Evolutionary conservation across 192 early-diverging fungal genomes (phyloP).

Genomic region (Kickxella alabastrina): DNA sequence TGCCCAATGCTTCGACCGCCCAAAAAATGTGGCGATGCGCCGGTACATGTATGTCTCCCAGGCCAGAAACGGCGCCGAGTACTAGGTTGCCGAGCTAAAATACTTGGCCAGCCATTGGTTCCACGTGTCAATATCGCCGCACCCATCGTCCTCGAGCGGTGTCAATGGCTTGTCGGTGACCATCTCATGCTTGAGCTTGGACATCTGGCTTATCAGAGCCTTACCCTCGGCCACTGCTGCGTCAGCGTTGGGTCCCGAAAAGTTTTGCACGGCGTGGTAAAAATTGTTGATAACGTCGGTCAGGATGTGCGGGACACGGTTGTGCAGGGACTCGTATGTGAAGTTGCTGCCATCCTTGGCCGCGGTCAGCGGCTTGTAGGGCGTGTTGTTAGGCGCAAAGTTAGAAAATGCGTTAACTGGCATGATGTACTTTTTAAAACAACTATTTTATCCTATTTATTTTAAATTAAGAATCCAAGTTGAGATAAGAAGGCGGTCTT

Average conservation of each 20-base stretch:
- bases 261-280: constrained; percentile 52
- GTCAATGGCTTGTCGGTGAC: constrained; percentile 56
- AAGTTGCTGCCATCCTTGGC: constrained; percentile 65
- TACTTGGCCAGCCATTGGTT: constrained; percentile 56
- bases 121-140: constrained; percentile 62
- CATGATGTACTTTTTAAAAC: no score
- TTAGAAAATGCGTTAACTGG: no score
- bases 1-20: constrained; percentile 55
- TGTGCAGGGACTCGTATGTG: constrained; percentile 70
- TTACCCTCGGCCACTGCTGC: constrained; percentile 60
- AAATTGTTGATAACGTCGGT: constrained; percentile 74
- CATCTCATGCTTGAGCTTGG: constrained; percentile 71
- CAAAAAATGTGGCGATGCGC: constrained; percentile 61
- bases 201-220: constrained; percentile 60
- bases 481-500: no score
- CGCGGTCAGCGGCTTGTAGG: constrained; percentile 60
- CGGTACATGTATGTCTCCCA: constrained; percentile 84
- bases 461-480: no score
- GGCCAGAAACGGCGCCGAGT: constrained; percentile 73
- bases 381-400: constrained; percentile 53
- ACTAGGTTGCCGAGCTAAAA: constrained; percentile 65
- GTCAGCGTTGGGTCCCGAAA: constrained; percentile 25
- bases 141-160: constrained; percentile 50
- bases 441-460: no score
- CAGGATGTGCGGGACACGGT: constrained; percentile 80